Base-by-base conservation (phyloP, 805 yeast species). In the Sporopachydermia lactativora region DNA sequence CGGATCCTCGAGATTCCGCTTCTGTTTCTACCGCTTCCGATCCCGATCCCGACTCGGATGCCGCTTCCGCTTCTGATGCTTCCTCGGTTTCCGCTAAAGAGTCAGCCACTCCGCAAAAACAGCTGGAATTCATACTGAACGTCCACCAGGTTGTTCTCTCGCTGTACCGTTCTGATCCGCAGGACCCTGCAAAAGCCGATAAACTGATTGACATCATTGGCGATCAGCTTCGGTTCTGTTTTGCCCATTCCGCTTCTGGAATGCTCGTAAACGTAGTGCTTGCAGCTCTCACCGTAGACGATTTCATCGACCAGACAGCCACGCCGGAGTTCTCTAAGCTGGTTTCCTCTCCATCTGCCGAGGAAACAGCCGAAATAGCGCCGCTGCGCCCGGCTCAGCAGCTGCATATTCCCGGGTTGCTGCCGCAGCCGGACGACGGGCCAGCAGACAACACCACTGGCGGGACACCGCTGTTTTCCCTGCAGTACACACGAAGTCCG, bases 201-300 rank as follows among this genome's bases (percentile, higher is more conserved):
- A 75, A 77, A 1, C 65, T 92, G 37, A 77, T 83, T 5, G 92
- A 81, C 49, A 52, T 92, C 37, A 57, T 78, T 15, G 81, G 95
- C 15, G 81, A 81, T 38, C 61, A 71, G 3, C 68, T 88, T 38
- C 61, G 61, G 17, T 57, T 92, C 28, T 62, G 63, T n/a, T 75
- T 81, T 45, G 73, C 59, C 55, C 78, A 70, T 45, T 76, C 81
- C 1, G 63, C 64, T 0, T 64, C 60, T 39, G 80, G 71, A 36
- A 72, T 86, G 77, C 70, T 71, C 45, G 71, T 86, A 3, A 75
- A 78, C 45, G 57, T 89, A 35, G 55, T 64, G 2, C 68, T 92
- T 34, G 68, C 71, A 2, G 83, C 81, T 39, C 63, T 92, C 31
- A 68, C 74, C 28, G 59, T 92, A 17, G 75, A 82, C 36, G 97